Evolutionary conservation across 805 yeast species (phyloP), one percentile per base, ranked within the genome.

Genomic region (Kockiozyma suomiensis): DNA sequence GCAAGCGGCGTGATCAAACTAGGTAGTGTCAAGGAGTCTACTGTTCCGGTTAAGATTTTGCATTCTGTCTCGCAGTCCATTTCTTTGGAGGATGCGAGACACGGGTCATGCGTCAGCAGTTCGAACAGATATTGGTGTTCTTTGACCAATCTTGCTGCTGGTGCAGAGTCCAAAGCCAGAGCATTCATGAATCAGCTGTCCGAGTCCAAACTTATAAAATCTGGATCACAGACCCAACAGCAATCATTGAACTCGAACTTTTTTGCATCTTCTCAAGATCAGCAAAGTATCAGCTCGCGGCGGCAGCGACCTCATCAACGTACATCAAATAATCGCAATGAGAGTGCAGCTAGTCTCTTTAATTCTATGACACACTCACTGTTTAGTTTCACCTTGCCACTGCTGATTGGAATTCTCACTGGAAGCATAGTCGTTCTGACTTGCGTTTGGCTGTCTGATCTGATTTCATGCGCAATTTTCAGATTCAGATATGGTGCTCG

Each of bases 401-500:
- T 62, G n/a, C 49, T 61, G 3, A 50, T 62, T 15, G 66, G 66
- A 19, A 41, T 62, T 26, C 37, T 62, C 10, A 15, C 61, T 12
- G 66, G 66, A 40, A 52, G 58, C 21, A 47, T 55, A 21, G 59
- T 62, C 13, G 66, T 62, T 2, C 25, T 61, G 23, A 37, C 55
- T 15, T 58, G 62, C 32, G 54, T 61, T 37, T 32, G 49, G 32
- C 32, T 59, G 12, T 45, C 65, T 30, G 65, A 62, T 28, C 10
- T 56, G 19, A 56, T 56, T 33, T 21, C 50, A 8, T 13, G 23
- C 10, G 32, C 38, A 6, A 19, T 45, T 13, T n/a, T 53, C 26
- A n/a, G 51, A 13, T 32, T 21, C 28, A 46, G 38, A 7, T 47
- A 26, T n/a, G 45, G 38, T 3, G 23, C 23, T 2, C 35, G 26